Percentiles rank a stretch among this genome's conserved stretches.
Conservation (phyloP, 495 filamentous ascomycete species). For the Penicillium coprophilum region DNA sequence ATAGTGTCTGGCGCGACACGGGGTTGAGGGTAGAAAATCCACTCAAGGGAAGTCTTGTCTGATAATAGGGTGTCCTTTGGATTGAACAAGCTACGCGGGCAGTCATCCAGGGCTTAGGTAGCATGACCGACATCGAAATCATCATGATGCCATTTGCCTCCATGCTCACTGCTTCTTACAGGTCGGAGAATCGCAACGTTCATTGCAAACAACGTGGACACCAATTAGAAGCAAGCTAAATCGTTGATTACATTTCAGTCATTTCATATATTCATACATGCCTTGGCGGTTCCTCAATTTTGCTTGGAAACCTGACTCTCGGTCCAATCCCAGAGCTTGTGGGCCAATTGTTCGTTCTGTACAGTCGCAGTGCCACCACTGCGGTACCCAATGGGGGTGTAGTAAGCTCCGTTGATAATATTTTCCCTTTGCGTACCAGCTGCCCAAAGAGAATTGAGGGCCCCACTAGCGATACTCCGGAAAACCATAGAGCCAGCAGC, state of each 20-base stretch:
- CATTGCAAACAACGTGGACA: not conserved
- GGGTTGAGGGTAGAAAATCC: not conserved
- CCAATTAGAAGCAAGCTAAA: not conserved
- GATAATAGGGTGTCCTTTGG: not conserved
- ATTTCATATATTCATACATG: not conserved
- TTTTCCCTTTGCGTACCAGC: slow-evolving; percentile 33
- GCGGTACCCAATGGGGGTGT: slow-evolving; percentile 53
- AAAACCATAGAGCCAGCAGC: slow-evolving; percentile 25
- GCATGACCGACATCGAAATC: slow-evolving; percentile 20
- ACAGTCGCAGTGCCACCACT: slow-evolving; percentile 38
- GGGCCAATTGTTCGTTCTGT: slow-evolving; percentile 48
- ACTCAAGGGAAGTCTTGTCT: not conserved
- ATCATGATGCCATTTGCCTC: slow-evolving; percentile 30
- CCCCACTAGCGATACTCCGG: slow-evolving; percentile 45
- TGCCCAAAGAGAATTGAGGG: slow-evolving; percentile 62
- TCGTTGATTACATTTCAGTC: not conserved
- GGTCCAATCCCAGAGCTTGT: slow-evolving; percentile 63
- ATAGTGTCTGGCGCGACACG: not conserved
- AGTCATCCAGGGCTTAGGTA: slow-evolving; percentile 3
- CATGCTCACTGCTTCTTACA: not conserved
- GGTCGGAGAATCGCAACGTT: not conserved
- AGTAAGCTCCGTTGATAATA: slow-evolving; percentile 55
- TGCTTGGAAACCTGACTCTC: slow-evolving; percentile 47
- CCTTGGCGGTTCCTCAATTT: not conserved
- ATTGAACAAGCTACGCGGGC: not conserved